Conservation (phyloP, 2,329 filamentous ascomycete species). For the Peltaster fructicola region DNA sequence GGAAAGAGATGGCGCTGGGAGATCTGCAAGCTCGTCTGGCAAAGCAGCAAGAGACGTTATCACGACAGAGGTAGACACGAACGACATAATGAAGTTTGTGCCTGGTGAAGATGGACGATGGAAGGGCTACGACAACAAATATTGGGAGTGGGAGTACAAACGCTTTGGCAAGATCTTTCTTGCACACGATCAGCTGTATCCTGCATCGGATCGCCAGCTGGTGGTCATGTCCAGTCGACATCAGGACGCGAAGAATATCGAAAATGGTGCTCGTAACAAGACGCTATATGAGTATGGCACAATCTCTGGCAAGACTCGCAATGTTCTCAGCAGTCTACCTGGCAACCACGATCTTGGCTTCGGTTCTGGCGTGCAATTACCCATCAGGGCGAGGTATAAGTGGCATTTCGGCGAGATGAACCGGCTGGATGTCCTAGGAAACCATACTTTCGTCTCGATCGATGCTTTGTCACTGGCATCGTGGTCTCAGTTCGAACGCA, state of each 20-base stretch:
- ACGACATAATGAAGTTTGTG: slow-evolving; percentile 12
- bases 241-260: slow-evolving; percentile 9
- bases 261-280: slow-evolving; percentile 36
- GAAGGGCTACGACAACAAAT: slow-evolving; percentile 58
- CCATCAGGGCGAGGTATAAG: slow-evolving; percentile 68
- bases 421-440: slow-evolving; percentile 75
- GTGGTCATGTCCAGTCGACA: too few species aligned
- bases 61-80: background rate
- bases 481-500: slow-evolving; percentile 36
- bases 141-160: slow-evolving; percentile 73
- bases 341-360: slow-evolving; percentile 95
- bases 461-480: slow-evolving; percentile 82
- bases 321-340: slow-evolving; percentile 67
- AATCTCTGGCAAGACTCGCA: slow-evolving; percentile 50
- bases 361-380: slow-evolving; percentile 62
- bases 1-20: too few species aligned
- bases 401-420: slow-evolving; percentile 86
- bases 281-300: slow-evolving; percentile 36
- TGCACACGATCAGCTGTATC: slow-evolving; percentile 18
- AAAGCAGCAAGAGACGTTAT: slow-evolving; percentile 1
- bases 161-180: slow-evolving; percentile 81
- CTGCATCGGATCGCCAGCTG: slow-evolving; percentile 6
- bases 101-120: slow-evolving; percentile 25
- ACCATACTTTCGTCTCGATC: slow-evolving; percentile 86
- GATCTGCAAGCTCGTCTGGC: slow-evolving; percentile 7